Conservation (phyloP, 176 grass and related monocot genomes). For the Phoenix dactylifera region DNA sequence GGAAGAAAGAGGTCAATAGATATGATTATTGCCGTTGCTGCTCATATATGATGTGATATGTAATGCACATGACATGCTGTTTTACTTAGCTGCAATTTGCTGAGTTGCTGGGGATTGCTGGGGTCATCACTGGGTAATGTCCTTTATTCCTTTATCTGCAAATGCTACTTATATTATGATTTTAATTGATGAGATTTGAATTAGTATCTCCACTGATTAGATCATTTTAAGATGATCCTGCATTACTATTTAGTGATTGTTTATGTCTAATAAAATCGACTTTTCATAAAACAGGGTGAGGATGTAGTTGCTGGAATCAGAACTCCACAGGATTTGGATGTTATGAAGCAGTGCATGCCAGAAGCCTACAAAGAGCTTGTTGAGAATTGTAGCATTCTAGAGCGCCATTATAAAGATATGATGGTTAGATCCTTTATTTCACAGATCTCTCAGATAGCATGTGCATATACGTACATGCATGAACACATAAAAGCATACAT, state of each 20-base stretch:
- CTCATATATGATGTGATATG: too few species aligned
- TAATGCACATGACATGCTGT: too few species aligned
- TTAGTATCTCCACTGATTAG: neutral
- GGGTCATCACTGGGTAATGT: too few species aligned
- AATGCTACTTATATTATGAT: too few species aligned
- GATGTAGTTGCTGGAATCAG: constrained; percentile 98
- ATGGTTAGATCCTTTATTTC: constrained; percentile 41
- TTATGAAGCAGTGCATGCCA: constrained; percentile 65
- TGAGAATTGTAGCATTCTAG: constrained; percentile 87
- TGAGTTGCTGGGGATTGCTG: too few species aligned
- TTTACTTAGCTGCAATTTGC: too few species aligned
- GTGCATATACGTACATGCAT: too few species aligned
- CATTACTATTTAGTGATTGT: neutral
- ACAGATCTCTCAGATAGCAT: too few species aligned
- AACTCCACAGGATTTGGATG: constrained; percentile 72
- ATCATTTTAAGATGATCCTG: neutral
- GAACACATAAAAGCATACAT: too few species aligned
- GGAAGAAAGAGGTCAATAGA: too few species aligned
- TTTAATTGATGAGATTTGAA: neutral
- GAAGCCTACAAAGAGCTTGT: constrained; percentile 73
- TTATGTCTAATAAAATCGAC: neutral
- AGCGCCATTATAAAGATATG: constrained; percentile 97
- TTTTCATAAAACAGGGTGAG: constrained; percentile 41
- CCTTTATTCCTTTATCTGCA: too few species aligned
- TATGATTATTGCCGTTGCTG: too few species aligned